Conservation (phyloP, 139 green algal genomes). For the Chlorella sorokiniana region DNA sequence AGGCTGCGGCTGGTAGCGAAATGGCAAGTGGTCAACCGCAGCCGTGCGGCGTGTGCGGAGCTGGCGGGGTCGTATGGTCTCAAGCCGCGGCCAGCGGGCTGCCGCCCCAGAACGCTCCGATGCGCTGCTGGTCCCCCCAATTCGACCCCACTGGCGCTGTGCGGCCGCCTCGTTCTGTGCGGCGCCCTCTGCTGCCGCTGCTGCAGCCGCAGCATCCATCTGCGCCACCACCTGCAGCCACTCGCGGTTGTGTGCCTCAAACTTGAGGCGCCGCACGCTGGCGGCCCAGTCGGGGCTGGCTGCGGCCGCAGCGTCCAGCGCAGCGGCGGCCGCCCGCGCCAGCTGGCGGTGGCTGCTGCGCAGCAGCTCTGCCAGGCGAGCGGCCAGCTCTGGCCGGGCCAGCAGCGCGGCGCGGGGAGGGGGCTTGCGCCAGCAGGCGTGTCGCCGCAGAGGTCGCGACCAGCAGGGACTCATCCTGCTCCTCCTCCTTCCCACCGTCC, state of each 20-base stretch:
- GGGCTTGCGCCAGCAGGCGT: slow-evolving; percentile 64
- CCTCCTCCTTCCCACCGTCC: slow-evolving; percentile 78
- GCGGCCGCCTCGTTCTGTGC: not conserved
- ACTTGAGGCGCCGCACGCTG: slow-evolving; percentile 78
- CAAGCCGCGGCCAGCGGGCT: no score
- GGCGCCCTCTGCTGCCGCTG: not conserved
- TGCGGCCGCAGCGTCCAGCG: slow-evolving; percentile 49
- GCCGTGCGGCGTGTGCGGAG: no score
- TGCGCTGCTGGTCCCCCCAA: no score
- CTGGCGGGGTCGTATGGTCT: no score
- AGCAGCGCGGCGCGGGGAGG: slow-evolving; percentile 62
- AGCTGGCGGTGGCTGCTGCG: slow-evolving; percentile 58
- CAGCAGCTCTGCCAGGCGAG: slow-evolving; percentile 82
- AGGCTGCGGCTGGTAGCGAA: no score
- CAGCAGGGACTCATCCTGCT: slow-evolving; percentile 88
- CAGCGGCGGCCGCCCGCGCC: slow-evolving; percentile 42
- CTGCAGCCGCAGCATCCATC: not conserved
- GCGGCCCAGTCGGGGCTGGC: slow-evolving; percentile 65
- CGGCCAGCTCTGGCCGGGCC: slow-evolving; percentile 60
- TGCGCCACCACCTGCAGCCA: slow-evolving; percentile 65
- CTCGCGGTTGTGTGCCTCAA: slow-evolving; percentile 84
- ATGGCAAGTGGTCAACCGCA: no score
- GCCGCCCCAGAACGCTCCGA: no score
- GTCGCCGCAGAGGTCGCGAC: slow-evolving; percentile 67
- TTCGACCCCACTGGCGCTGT: no score